These are phyloP conservation scores for Rhodofomes roseus DNA, from an alignment of 1,284 basidiomycete genomes.

Conservation along the genomic window DNA sequence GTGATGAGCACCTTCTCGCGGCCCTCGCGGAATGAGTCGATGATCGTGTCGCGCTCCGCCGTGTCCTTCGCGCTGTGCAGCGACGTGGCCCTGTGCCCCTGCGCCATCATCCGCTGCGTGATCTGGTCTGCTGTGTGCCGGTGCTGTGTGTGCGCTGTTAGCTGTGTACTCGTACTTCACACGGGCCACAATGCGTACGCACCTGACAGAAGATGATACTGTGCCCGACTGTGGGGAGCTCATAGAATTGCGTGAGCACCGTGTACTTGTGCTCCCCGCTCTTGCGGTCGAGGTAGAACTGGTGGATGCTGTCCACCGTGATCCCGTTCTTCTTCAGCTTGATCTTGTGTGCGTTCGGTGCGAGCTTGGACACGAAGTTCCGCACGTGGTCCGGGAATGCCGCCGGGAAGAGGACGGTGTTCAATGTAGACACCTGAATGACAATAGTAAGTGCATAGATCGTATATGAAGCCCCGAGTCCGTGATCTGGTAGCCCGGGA, in stretches of 20 bases:
- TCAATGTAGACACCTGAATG: slow-evolving; percentile 32
- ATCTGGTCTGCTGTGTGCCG: slow-evolving; percentile 94
- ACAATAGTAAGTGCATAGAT: neutral
- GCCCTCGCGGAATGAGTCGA: slow-evolving; percentile 95
- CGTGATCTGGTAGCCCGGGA: neutral
- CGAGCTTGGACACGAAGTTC: slow-evolving; percentile 87
- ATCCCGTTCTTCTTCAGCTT: slow-evolving; percentile 94
- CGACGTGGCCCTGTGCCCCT: slow-evolving; percentile 96
- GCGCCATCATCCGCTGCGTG: slow-evolving; percentile 83
- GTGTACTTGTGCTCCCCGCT: slow-evolving; percentile 94
- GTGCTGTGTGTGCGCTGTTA: slow-evolving; percentile 44
- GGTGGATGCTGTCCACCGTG: slow-evolving; percentile 91
- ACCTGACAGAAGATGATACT: slow-evolving; percentile 97
- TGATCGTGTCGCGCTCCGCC: slow-evolving; percentile 84
- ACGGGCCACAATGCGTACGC: neutral
- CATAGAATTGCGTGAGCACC: slow-evolving; percentile 89
- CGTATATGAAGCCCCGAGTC: neutral
- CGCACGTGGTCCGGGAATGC: slow-evolving; percentile 96
- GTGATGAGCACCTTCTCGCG: slow-evolving; percentile 98
- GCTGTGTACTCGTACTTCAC: too few relatives aligned
- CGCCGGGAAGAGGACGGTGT: slow-evolving; percentile 96
- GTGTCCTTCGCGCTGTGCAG: slow-evolving; percentile 94
- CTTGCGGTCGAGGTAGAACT: slow-evolving; percentile 96
- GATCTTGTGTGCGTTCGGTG: slow-evolving; percentile 95
- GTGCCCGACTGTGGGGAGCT: slow-evolving; percentile 91